phyloP scores from a whole-genome alignment of 192 early-diverging fungal species.

The Backusella westeae region DNA sequence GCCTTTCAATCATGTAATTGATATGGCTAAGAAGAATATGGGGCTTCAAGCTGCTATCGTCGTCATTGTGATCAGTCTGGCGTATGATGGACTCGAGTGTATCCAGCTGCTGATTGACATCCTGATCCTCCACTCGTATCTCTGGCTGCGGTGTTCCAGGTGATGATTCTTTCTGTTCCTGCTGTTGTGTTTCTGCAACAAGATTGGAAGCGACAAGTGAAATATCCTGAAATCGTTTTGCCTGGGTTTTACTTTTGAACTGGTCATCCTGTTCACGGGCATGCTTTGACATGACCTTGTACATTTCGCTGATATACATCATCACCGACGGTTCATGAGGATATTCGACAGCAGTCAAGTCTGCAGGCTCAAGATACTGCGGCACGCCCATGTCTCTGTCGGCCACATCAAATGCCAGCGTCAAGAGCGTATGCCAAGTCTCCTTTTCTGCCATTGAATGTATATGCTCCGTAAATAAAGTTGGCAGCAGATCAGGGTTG shows the following conservation, averaged over 20 bases:
- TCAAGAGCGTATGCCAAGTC: constrained; percentile 34
- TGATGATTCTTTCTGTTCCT: not conserved
- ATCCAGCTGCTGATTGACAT: not conserved
- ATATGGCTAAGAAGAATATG: not conserved
- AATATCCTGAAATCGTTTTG: constrained; percentile 12
- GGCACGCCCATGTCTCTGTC: constrained; percentile 39
- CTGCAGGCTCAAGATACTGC: constrained; percentile 41
- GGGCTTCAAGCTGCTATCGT: not conserved
- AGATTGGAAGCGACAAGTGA: not conserved
- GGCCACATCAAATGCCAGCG: constrained; percentile 41
- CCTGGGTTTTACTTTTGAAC: not conserved
- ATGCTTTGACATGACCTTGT: constrained; percentile 42
- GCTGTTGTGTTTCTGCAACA: not conserved
- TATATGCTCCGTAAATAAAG: constrained; percentile 23
- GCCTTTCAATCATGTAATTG: not conserved
- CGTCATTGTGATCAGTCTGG: not conserved
- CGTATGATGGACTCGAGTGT: not conserved
- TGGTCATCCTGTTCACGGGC: constrained; percentile 15
- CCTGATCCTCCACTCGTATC: not conserved
- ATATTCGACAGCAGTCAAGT: constrained; percentile 46
- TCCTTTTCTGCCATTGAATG: constrained; percentile 32
- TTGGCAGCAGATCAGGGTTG: constrained; percentile 9
- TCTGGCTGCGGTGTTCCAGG: constrained; percentile 10
- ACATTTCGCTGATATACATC: constrained; percentile 51
- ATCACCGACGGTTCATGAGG: constrained; percentile 54